These are phyloP conservation scores for Cladobotryum mycophilum DNA, from an alignment of 2,329 filamentous ascomycete genomes.

Conservation along the genomic window DNA sequence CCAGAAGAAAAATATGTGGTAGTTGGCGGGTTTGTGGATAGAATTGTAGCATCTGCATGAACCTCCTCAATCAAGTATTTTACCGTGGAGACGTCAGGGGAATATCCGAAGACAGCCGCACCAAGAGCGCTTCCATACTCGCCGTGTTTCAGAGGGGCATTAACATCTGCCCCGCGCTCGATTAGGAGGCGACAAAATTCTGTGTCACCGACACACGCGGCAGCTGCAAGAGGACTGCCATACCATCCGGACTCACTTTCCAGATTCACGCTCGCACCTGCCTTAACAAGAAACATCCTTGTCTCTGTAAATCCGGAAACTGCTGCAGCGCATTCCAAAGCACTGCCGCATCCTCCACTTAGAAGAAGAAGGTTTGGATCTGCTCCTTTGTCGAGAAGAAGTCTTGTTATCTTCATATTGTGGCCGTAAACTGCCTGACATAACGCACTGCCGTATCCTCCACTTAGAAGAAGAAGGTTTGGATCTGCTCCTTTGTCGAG, in stretches of 20 bases:
- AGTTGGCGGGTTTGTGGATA: not conserved
- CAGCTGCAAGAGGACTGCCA: not conserved
- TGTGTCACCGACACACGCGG: fast-evolving
- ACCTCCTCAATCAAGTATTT: conserved; percentile 6
- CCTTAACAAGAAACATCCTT: not conserved
- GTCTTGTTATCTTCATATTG: not conserved
- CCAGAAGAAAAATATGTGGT: not conserved
- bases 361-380: not conserved
- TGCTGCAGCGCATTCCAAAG: not conserved
- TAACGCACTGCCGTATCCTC: not conserved
- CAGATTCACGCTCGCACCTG: not conserved
- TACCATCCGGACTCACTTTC: fast-evolving
- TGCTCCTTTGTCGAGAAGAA: not conserved
- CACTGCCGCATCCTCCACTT: not conserved
- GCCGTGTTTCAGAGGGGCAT: not conserved
- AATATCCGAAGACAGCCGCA: not conserved
- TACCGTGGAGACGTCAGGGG: fast-evolving
- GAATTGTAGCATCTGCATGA: not conserved
- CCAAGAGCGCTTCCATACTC: not conserved
- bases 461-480: too few species aligned
- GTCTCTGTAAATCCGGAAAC: too few species aligned
- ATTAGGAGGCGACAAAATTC: not conserved
- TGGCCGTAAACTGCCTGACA: fast-evolving
- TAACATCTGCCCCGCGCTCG: conserved; percentile 1
- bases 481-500: not conserved